These are phyloP conservation scores for Gastrolobium bilobum DNA, from an alignment of 306 rosid genomes.

Conservation along the genomic window DNA sequence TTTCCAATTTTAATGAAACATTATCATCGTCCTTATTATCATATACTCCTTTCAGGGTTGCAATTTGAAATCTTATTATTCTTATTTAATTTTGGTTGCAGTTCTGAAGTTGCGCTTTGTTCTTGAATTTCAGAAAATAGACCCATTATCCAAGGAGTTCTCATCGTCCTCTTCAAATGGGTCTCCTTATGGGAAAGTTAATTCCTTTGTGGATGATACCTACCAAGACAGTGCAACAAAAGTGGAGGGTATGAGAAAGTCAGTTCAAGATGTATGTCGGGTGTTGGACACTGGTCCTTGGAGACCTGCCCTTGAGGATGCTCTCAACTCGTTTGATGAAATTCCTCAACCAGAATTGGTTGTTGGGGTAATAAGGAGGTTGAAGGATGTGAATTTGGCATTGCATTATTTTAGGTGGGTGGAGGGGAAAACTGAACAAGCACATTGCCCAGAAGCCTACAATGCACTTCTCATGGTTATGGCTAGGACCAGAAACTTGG, in stretches of 20 bases:
- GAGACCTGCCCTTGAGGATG: slow-evolving; percentile 78
- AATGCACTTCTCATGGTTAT: slow-evolving; percentile 84
- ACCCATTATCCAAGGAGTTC: slow-evolving; percentile 47
- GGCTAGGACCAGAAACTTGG: slow-evolving; percentile 76
- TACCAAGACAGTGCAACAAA: slow-evolving; percentile 48
- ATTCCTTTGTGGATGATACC: slow-evolving; percentile 44
- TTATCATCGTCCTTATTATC: not conserved
- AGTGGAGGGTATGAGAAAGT: slow-evolving; percentile 54
- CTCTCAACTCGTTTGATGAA: slow-evolving; percentile 59
- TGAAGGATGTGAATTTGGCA: slow-evolving; percentile 73
- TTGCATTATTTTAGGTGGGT: slow-evolving; percentile 83
- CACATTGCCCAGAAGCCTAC: slow-evolving; percentile 73
- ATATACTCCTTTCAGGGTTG: slow-evolving; percentile 14
- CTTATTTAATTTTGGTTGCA: slow-evolving; percentile 43
- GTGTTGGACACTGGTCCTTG: slow-evolving; percentile 73
- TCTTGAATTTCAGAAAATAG: slow-evolving; percentile 48
- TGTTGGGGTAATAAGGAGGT: slow-evolving; percentile 81
- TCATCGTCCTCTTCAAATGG: slow-evolving; percentile 62
- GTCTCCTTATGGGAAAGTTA: slow-evolving; percentile 52
- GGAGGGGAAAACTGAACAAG: slow-evolving; percentile 71
- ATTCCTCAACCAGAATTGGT: slow-evolving; percentile 75
- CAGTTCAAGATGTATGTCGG: slow-evolving; percentile 68
- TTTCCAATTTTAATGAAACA: not conserved
- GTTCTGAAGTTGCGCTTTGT: slow-evolving; percentile 55
- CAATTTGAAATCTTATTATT: slow-evolving; percentile 23